Conservation (phyloP, 345 rosid genomes). For the Eucalyptus fibrosa region DNA sequence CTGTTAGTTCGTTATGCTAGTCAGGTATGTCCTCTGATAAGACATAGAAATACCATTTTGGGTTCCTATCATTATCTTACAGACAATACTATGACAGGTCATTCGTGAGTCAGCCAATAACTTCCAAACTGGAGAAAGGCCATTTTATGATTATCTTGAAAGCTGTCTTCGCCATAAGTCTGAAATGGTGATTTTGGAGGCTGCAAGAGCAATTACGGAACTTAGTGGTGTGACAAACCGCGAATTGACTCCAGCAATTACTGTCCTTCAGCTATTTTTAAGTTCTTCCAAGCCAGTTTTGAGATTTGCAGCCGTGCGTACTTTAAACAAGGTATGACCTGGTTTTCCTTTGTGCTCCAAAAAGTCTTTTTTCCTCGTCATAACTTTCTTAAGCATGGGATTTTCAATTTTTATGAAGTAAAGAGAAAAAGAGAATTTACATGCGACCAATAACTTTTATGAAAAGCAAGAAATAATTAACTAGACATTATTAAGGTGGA, state of each 20-base stretch:
- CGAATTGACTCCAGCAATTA: conserved; percentile 94
- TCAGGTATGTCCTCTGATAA: conserved; percentile 35
- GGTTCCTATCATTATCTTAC: background rate
- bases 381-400: background rate
- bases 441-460: background rate
- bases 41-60: background rate
- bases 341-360: background rate
- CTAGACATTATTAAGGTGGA: background rate
- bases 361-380: background rate
- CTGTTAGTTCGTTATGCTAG: conserved; percentile 84
- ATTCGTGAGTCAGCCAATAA: conserved; percentile 69
- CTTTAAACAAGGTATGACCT: conserved; percentile 72
- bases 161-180: conserved; percentile 95
- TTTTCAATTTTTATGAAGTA: background rate
- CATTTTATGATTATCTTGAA: conserved; percentile 93
- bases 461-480: background rate
- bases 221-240: conserved; percentile 87
- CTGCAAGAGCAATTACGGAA: conserved; percentile 99
- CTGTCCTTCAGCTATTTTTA: conserved; percentile 94
- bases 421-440: background rate
- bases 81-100: conserved; percentile 28
- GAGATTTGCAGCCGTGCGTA: conserved; percentile 98
- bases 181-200: conserved; percentile 98
- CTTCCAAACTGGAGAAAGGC: conserved; percentile 82
- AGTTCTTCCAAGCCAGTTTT: conserved; percentile 95